Conservation (phyloP, 495 filamentous ascomycete genomes). For the Chaetomium tenue region DNA sequence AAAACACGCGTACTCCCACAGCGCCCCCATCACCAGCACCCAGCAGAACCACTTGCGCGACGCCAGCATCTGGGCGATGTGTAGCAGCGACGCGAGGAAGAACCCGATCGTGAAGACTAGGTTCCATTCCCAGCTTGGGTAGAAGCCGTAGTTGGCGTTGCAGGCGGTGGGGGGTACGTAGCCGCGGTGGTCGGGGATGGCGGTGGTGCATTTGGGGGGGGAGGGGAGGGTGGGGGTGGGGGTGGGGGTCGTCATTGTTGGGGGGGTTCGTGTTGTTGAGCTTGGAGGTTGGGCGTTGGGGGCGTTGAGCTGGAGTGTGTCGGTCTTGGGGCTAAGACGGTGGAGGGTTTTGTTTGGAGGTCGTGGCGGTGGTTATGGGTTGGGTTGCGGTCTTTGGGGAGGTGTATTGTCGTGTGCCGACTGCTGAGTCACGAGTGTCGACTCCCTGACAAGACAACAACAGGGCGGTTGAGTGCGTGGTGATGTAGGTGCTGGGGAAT, state of each 20-base stretch:
- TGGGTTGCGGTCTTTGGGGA: too few species aligned
- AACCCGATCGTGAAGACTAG: constrained; percentile 36
- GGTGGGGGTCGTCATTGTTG: neutral
- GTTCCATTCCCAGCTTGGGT: constrained; percentile 29
- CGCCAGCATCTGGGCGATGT: constrained; percentile 22
- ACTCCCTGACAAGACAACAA: too few species aligned
- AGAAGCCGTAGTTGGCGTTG: constrained; percentile 37
- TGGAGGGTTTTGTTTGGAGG: too few species aligned
- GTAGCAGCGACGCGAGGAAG: neutral
- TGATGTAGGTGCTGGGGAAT: too few species aligned
- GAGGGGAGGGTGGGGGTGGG: neutral
- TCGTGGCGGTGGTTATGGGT: too few species aligned
- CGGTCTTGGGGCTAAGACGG: too few species aligned
- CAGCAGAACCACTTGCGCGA: constrained; percentile 46
- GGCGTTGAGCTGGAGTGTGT: too few species aligned
- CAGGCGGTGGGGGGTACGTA: constrained; percentile 35
- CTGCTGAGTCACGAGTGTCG: too few species aligned
- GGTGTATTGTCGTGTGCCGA: too few species aligned
- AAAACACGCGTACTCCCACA: constrained; percentile 48
- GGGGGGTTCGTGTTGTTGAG: too few species aligned
- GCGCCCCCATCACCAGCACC: constrained; percentile 50
- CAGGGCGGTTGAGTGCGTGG: too few species aligned
- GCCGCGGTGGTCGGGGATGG: constrained; percentile 34
- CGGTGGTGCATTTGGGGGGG: constrained; percentile 18
- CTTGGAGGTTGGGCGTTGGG: too few species aligned